phyloP scores from a whole-genome alignment of 202 grass and related monocot species.

The Dendrocalamus latiflorus region DNA sequence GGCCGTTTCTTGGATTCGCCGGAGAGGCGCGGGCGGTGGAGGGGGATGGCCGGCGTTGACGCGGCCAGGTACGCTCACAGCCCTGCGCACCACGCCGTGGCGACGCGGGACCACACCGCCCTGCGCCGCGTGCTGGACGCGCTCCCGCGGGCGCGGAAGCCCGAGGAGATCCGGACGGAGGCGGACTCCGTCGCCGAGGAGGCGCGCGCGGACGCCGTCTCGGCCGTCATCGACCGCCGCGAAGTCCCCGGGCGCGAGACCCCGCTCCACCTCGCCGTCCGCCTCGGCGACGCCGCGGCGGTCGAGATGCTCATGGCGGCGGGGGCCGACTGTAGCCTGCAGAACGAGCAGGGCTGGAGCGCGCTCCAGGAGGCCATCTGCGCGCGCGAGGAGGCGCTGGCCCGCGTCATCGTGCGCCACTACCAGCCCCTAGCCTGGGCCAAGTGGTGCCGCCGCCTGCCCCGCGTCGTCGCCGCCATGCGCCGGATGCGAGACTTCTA shows the following conservation, averaged over 20 bases:
- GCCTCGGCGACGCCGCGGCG: constrained; percentile 52
- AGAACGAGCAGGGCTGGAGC: constrained; percentile 94
- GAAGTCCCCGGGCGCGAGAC: constrained; percentile 81
- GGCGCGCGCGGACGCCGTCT: constrained; percentile 58
- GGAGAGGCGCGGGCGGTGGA: background rate
- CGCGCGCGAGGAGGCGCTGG: constrained; percentile 67
- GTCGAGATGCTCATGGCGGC: constrained; percentile 80
- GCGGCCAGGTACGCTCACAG: constrained; percentile 66
- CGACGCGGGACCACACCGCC: constrained; percentile 47
- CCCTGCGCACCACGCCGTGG: constrained; percentile 70
- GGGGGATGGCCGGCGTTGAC: constrained; percentile 62
- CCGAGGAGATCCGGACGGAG: constrained; percentile 74
- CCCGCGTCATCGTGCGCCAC: constrained; percentile 82
- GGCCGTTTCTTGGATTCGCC: background rate
- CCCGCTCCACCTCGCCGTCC: constrained; percentile 79
- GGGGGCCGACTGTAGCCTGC: constrained; percentile 90
- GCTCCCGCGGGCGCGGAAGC: constrained; percentile 50
- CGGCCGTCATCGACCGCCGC: constrained; percentile 73
- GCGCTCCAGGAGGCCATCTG: constrained; percentile 97
- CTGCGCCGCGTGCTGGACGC: constrained; percentile 58
- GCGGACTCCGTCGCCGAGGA: constrained; percentile 73
- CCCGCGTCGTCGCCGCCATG: constrained; percentile 71
- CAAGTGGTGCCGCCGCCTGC: constrained; percentile 88
- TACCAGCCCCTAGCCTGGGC: constrained; percentile 94
- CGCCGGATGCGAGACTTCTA: constrained; percentile 87